Base-by-base conservation (phyloP, 768 basidiomycete species). In the Phaffia australis region DNA sequence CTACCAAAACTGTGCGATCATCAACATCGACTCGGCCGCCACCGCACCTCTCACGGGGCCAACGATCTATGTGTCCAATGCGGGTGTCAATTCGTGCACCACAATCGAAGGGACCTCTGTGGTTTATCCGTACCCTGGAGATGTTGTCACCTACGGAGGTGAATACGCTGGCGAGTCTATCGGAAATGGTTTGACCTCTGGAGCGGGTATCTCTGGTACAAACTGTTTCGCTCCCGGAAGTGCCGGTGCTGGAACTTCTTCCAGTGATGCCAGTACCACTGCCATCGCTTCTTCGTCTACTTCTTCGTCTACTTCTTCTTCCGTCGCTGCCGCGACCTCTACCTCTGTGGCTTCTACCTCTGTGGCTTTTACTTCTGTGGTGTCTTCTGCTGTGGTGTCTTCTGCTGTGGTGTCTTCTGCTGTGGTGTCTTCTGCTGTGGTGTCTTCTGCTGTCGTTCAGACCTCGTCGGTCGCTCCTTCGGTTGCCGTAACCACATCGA, bases 51-150 rank as follows among this genome's bases (percentile, higher is more conserved):
- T 69, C 51, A 52, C 62, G 15, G 50, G 48, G 5, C 67, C 67
- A 6, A 69, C 67, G 21, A 69, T 69, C 58, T 54, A 59, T 30
- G 67, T 69, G 35, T 62, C 67, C 42, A 69, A 69, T 35, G 67
- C 61, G 25, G 51, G 42, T 63, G 62, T 64, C 48, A 64, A 63
- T 49, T 58, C 56, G 21, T 69, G 67, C 57, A 63, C 67, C n/a
- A 69, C 67, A 32, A 48, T 63, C 49, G 67, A 69, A 27, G 67
- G 67, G 16, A 54, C 50, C 3, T 52, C 61, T 54, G 63, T 69
- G 49, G 67, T 69, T 7, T 69, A 59, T 57, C 61, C 56, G 30
- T 52, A 49, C 9, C 67, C 67, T 5, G 67, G 67, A 52, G 14
- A 29, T 27, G 48, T 42, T 19, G 62, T 69, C 63, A 32, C 47